Percentiles rank a stretch among this genome's conserved stretches.
phyloP scores from a whole-genome alignment of 768 basidiomycete species.

The Austroboletus eburneus region DNA sequence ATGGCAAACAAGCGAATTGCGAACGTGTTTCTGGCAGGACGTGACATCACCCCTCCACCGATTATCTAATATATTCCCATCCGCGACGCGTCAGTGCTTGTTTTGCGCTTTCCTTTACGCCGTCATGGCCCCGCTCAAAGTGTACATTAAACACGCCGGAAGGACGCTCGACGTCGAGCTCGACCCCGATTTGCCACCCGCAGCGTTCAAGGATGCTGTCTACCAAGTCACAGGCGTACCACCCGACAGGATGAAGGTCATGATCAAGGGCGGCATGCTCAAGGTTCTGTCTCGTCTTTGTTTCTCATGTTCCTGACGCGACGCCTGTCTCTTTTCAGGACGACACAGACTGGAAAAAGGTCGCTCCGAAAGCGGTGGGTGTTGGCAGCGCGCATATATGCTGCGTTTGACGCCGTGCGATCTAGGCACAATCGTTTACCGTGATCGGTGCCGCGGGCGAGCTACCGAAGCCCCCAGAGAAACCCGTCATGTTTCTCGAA shows the following conservation, averaged over 20 bases:
- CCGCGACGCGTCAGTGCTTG: conserved; percentile 20
- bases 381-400: background rate
- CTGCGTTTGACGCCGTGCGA: background rate
- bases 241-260: conserved; percentile 92
- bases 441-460: conserved; percentile 93
- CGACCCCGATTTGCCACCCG: conserved; percentile 64
- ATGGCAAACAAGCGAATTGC: background rate
- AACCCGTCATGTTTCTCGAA: conserved; percentile 81
- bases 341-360: conserved; percentile 81
- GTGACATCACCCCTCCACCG: conserved; percentile 23
- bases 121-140: conserved; percentile 61
- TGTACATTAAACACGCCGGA: conserved; percentile 89
- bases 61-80: conserved; percentile 32
- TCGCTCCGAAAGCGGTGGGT: conserved; percentile 75
- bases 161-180: conserved; percentile 70
- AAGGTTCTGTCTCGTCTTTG: conserved; percentile 51
- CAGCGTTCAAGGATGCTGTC: conserved; percentile 78
- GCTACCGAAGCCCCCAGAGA: conserved; percentile 81
- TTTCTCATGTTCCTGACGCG: background rate
- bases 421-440: conserved; percentile 83
- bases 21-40: conserved; percentile 15
- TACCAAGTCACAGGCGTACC: conserved; percentile 84
- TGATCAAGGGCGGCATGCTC: conserved; percentile 88
- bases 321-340: conserved; percentile 47
- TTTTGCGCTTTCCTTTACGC: conserved; percentile 2